Percentiles rank a stretch among this genome's conserved stretches.
phyloP scores from a whole-genome alignment of 768 basidiomycete genomes.

The Leccinum olivaceopallidum region DNA sequence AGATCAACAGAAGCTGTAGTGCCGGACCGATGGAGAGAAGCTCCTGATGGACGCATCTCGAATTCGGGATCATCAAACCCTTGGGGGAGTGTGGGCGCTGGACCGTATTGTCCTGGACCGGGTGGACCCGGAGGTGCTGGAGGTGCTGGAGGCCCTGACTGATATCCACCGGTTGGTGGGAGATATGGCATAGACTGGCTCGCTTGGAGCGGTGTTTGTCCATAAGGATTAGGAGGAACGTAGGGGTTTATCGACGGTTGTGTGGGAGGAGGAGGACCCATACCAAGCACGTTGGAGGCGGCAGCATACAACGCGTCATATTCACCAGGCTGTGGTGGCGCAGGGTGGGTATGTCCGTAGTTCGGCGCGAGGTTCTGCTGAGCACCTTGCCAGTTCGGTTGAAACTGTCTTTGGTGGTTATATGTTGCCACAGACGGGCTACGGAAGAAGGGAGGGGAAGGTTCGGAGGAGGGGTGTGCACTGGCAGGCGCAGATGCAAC shows the following conservation, averaged over 20 bases:
- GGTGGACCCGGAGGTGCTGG: constrained; percentile 19
- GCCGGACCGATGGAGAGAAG: constrained; percentile 52
- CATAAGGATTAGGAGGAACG: constrained; percentile 24
- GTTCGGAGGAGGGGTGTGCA: constrained; percentile 29
- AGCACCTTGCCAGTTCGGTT: constrained; percentile 31
- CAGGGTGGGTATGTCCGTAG: constrained; percentile 19
- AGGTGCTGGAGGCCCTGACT: constrained; percentile 12
- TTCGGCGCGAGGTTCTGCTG: constrained; percentile 22
- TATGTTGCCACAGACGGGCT: constrained; percentile 22
- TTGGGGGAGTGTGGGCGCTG: constrained; percentile 30
- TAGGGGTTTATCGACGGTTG: constrained; percentile 23
- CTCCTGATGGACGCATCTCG: constrained; percentile 48
- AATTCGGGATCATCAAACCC: constrained; percentile 47
- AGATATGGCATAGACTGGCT: constrained; percentile 36
- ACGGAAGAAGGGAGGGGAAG: constrained; percentile 18
- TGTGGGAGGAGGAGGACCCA: constrained; percentile 58
- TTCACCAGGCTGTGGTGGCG: constrained; percentile 37
- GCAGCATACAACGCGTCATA: constrained; percentile 69
- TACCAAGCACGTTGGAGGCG: constrained; percentile 79
- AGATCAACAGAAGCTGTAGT: constrained; percentile 57
- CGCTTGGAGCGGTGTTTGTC: constrained; percentile 25
- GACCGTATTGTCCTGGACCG: constrained; percentile 18
- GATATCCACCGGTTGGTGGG: constrained; percentile 30
- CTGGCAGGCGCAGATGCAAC: constrained; percentile 30
- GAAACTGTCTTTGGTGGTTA: constrained; percentile 23